Conservation (phyloP, 371 early-diverging fungal genomes). For the Apophysomyces variabilis region DNA sequence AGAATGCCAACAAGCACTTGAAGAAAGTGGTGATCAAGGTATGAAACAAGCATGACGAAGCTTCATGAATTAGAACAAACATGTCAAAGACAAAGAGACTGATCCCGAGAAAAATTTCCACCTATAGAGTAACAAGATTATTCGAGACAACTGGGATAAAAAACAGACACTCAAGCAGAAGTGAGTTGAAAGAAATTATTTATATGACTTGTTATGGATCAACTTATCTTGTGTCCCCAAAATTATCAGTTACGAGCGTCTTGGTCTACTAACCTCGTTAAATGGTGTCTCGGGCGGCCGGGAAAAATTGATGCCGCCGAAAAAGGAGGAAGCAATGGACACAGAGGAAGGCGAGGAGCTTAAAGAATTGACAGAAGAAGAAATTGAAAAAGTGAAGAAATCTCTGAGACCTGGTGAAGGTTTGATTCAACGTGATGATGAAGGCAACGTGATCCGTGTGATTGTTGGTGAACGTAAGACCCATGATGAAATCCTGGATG, state of each 20-base stretch:
- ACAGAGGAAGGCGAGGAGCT: conserved; percentile 43
- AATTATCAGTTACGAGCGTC: conserved; percentile 54
- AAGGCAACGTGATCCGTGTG: conserved; percentile 79
- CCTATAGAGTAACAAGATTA: conserved; percentile 58
- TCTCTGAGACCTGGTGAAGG: conserved; percentile 68
- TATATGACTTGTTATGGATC: not conserved
- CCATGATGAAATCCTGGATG: conserved; percentile 64
- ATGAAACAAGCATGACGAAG: conserved; percentile 9
- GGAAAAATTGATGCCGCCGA: conserved; percentile 34
- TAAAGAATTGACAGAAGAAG: conserved; percentile 57
- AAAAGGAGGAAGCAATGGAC: conserved; percentile 30
- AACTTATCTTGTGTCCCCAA: not conserved
- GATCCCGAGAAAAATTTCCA: no score
- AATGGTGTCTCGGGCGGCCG: conserved; percentile 79
- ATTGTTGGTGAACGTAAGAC: conserved; percentile 62
- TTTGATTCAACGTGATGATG: conserved; percentile 83
- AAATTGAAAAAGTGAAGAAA: conserved; percentile 51
- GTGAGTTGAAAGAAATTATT: conserved; percentile 42
- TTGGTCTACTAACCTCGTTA: conserved; percentile 78
- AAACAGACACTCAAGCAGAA: conserved; percentile 77
- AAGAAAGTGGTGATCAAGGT: conserved; percentile 57
- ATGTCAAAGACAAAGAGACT: no score
- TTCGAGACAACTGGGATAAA: conserved; percentile 77
- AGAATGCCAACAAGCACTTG: conserved; percentile 57
- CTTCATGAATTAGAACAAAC: not conserved